Percentiles rank a stretch among this genome's conserved stretches.
Conservation (phyloP, 805 yeast genomes). For the Yueomyces sp. region DNA sequence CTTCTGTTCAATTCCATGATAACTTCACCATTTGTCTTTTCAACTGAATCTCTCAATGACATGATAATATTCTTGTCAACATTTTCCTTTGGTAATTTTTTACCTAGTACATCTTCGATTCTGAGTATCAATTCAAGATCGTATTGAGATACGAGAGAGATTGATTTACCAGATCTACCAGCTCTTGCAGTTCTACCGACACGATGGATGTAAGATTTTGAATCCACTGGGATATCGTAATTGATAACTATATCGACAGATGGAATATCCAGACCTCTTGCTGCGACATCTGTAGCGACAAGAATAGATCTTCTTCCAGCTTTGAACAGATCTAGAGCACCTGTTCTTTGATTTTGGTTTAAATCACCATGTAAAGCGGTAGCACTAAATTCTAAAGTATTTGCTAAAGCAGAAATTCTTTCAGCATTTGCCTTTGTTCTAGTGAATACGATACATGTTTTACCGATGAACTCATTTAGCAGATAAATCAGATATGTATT, state of each 20-base stretch:
- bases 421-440: constrained; percentile 94
- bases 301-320: constrained; percentile 54
- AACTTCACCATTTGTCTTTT: constrained; percentile 84
- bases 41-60: constrained; percentile 75
- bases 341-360: constrained; percentile 71
- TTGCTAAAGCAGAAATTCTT: constrained; percentile 68
- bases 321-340: constrained; percentile 69
- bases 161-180: constrained; percentile 76
- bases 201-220: constrained; percentile 73
- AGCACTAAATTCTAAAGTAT: constrained; percentile 74
- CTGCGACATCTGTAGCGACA: constrained; percentile 82
- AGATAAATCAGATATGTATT: constrained; percentile 77
- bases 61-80: constrained; percentile 67
- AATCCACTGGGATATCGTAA: constrained; percentile 73
- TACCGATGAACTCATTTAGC: constrained; percentile 72
- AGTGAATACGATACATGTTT: constrained; percentile 78
- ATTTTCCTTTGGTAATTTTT: constrained; percentile 72
- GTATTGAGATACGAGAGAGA: constrained; percentile 85
- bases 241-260: constrained; percentile 65
- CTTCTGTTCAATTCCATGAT: constrained; percentile 59
- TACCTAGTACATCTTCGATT: constrained; percentile 76
- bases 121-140: constrained; percentile 80
- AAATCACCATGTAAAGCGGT: constrained; percentile 92
- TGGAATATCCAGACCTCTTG: constrained; percentile 79
- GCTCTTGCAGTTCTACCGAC: constrained; percentile 97